A percentile compares a stretch with the other conserved stretches of the same genome.
Conservation (phyloP, 148 eudicot genomes). For the Polygonum maritimum region DNA sequence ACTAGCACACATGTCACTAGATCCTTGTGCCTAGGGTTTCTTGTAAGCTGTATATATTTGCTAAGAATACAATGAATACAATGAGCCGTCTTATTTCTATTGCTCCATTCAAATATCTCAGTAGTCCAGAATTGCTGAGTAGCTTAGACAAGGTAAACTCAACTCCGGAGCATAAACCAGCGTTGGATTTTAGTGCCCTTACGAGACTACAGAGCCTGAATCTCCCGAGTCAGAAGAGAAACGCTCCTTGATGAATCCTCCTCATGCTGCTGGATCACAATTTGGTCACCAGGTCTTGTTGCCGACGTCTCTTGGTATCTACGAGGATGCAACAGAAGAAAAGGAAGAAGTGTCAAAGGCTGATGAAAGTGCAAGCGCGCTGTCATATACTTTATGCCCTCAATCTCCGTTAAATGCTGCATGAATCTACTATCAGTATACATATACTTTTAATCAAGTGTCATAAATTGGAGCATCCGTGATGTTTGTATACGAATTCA, state of each 20-base stretch:
- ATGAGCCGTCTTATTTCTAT: too few relatives aligned
- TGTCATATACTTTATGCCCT: conserved; percentile 13
- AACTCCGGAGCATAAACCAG: conserved; percentile 19
- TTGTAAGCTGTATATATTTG: too few relatives aligned
- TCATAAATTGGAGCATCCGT: too few relatives aligned
- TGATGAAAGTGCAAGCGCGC: conserved; percentile 39
- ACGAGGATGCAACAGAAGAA: neutral
- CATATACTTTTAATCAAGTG: too few relatives aligned
- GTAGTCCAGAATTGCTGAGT: conserved; percentile 26
- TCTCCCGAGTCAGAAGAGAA: neutral
- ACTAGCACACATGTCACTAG: too few relatives aligned
- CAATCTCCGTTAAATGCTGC: too few relatives aligned
- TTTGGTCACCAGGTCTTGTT: neutral
- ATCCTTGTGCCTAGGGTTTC: too few relatives aligned
- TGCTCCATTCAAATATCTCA: too few relatives aligned
- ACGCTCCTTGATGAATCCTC: neutral
- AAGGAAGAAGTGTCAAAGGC: conserved; percentile 3
- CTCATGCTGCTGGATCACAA: neutral
- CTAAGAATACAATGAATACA: too few relatives aligned
- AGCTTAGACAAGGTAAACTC: conserved; percentile 20
- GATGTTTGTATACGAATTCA: too few relatives aligned
- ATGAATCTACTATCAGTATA: too few relatives aligned
- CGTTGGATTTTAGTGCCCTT: conserved; percentile 25
- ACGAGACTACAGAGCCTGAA: conserved; percentile 25
- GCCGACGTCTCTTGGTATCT: neutral